Conservation (phyloP, 371 early-diverging fungal genomes). For the Parasitella parasitica region DNA sequence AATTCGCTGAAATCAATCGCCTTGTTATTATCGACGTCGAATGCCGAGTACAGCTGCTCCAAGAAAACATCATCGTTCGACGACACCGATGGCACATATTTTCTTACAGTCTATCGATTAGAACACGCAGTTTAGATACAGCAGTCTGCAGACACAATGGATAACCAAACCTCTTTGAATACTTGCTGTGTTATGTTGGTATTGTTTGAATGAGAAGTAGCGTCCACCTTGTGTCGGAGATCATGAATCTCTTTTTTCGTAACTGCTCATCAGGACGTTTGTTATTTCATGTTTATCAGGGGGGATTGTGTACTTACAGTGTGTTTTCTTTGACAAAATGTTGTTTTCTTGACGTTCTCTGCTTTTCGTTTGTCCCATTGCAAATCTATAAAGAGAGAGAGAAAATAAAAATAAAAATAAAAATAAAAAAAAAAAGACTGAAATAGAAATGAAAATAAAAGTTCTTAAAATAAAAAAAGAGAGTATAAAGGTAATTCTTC, state of each 20-base stretch:
- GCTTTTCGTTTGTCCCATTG: slow-evolving; percentile 59
- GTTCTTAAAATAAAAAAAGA: too few relatives aligned
- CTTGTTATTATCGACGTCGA: slow-evolving; percentile 60
- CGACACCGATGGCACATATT: slow-evolving; percentile 52
- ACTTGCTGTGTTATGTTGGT: slow-evolving; percentile 70
- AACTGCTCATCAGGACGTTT: slow-evolving; percentile 44
- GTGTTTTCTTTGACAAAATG: slow-evolving; percentile 52
- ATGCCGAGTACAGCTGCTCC: slow-evolving; percentile 78
- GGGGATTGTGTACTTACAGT: slow-evolving; percentile 40
- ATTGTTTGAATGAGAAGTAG: slow-evolving; percentile 59
- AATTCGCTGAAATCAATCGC: slow-evolving; percentile 77
- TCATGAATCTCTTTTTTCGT: slow-evolving; percentile 67
- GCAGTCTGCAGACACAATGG: slow-evolving; percentile 3
- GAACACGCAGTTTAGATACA: slow-evolving; percentile 42
- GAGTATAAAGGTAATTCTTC: too few relatives aligned
- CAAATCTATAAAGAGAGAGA: not conserved
- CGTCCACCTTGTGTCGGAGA: slow-evolving; percentile 64
- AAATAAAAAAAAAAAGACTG: too few relatives aligned
- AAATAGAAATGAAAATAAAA: too few relatives aligned
- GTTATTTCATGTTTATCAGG: not conserved
- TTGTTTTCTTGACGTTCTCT: slow-evolving; percentile 39
- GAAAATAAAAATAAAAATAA: too few relatives aligned
- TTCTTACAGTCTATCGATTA: slow-evolving; percentile 60
- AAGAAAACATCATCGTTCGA: slow-evolving; percentile 74
- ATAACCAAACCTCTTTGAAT: slow-evolving; percentile 63